Percentiles rank a stretch among this genome's conserved stretches.
Conservation (phyloP, 208 protist species). For the Strigomonas culicis region DNA sequence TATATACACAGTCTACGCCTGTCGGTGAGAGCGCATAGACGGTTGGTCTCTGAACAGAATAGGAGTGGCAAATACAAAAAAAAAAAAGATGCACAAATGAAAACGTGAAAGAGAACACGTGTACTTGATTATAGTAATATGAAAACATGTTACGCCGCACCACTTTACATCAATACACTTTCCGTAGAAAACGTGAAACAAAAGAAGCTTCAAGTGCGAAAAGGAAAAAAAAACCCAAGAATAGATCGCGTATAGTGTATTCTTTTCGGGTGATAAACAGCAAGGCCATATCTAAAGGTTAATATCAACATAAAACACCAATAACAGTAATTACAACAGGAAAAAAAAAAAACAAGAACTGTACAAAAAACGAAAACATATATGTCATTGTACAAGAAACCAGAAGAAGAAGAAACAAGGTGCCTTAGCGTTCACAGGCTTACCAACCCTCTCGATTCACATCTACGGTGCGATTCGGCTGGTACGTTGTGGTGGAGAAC, state of each 20-base stretch:
- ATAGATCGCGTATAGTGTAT: background rate
- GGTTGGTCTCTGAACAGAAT: too few species aligned
- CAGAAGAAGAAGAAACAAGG: background rate
- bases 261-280: background rate
- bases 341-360: slow-evolving; percentile 6
- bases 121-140: background rate
- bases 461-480: slow-evolving; percentile 20
- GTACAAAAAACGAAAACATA: background rate
- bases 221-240: slow-evolving; percentile 16
- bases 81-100: background rate
- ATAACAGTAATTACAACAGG: background rate
- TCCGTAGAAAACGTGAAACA: background rate
- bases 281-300: background rate
- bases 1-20: too few species aligned
- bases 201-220: background rate
- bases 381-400: background rate
- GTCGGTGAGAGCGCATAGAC: too few species aligned
- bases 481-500: slow-evolving; percentile 31
- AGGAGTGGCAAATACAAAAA: too few species aligned
- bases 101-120: slow-evolving; percentile 9
- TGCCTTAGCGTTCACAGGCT: too few species aligned
- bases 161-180: too few species aligned
- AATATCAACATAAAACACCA: background rate
- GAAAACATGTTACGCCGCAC: too few species aligned
- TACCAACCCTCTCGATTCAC: too few species aligned